A percentile compares a stretch with the other conserved stretches of the same genome.
These are phyloP conservation scores for Coniella lustricola DNA, from an alignment of 2,329 filamentous ascomycete genomes.

Conservation along the genomic window DNA sequence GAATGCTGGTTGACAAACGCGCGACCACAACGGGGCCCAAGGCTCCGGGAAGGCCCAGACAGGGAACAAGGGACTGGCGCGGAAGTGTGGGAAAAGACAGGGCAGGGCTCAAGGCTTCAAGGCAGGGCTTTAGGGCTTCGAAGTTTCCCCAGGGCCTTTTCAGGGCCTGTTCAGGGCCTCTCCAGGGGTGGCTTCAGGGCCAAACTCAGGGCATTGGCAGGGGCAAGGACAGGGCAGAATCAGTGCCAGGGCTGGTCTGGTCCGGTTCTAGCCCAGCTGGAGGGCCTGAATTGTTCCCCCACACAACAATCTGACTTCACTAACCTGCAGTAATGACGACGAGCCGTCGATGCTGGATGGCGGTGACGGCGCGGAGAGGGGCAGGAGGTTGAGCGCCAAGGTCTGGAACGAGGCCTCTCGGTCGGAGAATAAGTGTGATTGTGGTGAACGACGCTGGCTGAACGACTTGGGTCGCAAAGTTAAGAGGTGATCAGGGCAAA, in stretches of 20 bases:
- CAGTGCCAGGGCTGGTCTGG: no score
- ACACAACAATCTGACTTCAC: background rate
- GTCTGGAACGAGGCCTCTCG: no score
- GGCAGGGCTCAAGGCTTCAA: no score
- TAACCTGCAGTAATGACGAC: background rate
- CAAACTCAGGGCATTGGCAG: no score
- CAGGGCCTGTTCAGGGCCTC: no score
- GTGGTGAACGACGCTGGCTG: background rate
- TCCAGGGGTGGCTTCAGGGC: no score
- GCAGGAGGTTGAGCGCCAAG: background rate
- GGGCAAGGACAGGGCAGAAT: background rate
- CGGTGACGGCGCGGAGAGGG: background rate
- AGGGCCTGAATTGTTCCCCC: background rate
- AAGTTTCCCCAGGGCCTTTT: no score
- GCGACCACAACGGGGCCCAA: slow-evolving; percentile 4
- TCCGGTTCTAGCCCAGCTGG: background rate
- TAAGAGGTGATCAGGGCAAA: background rate
- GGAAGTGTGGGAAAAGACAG: background rate
- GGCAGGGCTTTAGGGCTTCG: no score
- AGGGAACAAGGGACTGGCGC: slow-evolving; percentile 1
- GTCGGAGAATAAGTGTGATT: background rate
- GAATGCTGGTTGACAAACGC: background rate
- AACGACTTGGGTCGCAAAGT: background rate
- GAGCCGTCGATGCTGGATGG: background rate
- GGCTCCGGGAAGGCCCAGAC: slow-evolving; percentile 1